phyloP scores from a whole-genome alignment of 306 rosid genomes.

The Abrus precatorius region DNA sequence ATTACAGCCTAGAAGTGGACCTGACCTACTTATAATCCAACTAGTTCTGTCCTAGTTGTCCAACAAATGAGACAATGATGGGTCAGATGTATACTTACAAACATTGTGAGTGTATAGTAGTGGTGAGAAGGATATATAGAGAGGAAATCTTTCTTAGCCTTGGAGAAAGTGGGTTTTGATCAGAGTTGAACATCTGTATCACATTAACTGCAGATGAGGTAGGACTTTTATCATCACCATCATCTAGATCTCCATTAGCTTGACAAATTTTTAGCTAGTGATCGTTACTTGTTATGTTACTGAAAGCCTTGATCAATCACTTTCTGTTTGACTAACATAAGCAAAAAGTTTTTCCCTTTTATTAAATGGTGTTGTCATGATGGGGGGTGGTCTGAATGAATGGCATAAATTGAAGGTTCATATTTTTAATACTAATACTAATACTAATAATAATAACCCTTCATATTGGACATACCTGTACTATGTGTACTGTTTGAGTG shows the following conservation, averaged over 20 bases:
- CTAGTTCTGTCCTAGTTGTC: constrained; percentile 67
- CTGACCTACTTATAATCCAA: constrained; percentile 60
- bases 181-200: constrained; percentile 51
- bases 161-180: constrained; percentile 40
- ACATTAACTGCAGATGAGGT: constrained; percentile 47
- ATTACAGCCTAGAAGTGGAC: constrained; percentile 76
- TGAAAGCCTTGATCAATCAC: constrained; percentile 61
- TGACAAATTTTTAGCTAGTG: constrained; percentile 53
- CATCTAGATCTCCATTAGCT: constrained; percentile 51
- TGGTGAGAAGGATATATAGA: background rate
- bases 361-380: constrained; percentile 52
- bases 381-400: constrained; percentile 48
- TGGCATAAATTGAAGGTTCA: constrained; percentile 48
- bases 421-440: constrained; percentile 23
- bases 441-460: constrained; percentile 23
- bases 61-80: constrained; percentile 61
- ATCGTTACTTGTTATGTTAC: constrained; percentile 42
- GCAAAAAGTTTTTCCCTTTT: constrained; percentile 51
- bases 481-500: constrained; percentile 41
- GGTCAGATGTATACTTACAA: constrained; percentile 50
- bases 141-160: constrained; percentile 41
- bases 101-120: constrained; percentile 35
- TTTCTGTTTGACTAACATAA: constrained; percentile 64
- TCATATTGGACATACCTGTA: constrained; percentile 51
- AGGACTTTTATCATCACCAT: constrained; percentile 38